Evolutionary conservation across 2,329 filamentous ascomycete species (phyloP).

Genomic region (Graphilbum fragrans): DNA sequence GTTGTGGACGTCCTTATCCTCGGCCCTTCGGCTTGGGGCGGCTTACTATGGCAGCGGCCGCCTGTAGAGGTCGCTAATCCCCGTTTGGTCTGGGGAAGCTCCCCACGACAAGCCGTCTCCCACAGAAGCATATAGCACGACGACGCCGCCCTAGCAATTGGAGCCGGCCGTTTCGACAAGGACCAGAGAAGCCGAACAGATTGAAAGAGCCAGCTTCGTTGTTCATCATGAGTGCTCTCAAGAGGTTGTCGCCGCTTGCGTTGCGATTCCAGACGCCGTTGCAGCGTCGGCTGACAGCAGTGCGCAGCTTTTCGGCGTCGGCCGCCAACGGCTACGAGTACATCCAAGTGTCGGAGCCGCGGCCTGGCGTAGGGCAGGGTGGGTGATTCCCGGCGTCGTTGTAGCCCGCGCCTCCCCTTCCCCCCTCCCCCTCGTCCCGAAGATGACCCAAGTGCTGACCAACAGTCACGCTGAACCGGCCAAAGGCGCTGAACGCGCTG

Average conservation of each 20-base stretch:
- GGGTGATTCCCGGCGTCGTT: slow-evolving; percentile 14
- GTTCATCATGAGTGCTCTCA: slow-evolving; percentile 37
- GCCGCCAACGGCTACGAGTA: slow-evolving; percentile 53
- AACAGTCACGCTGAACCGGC: slow-evolving; percentile 81
- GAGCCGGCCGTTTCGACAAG: not conserved
- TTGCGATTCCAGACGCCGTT: slow-evolving; percentile 48
- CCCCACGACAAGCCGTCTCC: not conserved
- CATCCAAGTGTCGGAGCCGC: slow-evolving; percentile 70
- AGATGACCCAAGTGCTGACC: not conserved
- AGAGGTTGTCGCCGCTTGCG: slow-evolving; percentile 48
- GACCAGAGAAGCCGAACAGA: too few relatives aligned
- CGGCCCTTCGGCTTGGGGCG: slow-evolving; percentile 10
- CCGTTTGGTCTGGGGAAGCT: not conserved
- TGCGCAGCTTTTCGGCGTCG: slow-evolving; percentile 40
- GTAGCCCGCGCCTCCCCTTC: too few relatives aligned
- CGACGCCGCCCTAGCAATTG: not conserved
- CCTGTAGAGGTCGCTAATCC: not conserved
- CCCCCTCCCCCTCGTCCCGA: too few relatives aligned
- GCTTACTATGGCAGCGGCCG: slow-evolving; percentile 5
- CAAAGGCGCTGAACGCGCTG: slow-evolving; percentile 90
- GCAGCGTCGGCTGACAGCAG: slow-evolving; percentile 41
- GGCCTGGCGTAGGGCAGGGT: slow-evolving; percentile 87
- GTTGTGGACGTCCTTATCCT: not conserved
- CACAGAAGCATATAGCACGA: not conserved
- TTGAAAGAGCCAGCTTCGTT: too few relatives aligned